Percentiles rank a stretch among this genome's conserved stretches.
Conservation (phyloP, 2,329 filamentous ascomycete species). For the Lachnellula cervina region DNA sequence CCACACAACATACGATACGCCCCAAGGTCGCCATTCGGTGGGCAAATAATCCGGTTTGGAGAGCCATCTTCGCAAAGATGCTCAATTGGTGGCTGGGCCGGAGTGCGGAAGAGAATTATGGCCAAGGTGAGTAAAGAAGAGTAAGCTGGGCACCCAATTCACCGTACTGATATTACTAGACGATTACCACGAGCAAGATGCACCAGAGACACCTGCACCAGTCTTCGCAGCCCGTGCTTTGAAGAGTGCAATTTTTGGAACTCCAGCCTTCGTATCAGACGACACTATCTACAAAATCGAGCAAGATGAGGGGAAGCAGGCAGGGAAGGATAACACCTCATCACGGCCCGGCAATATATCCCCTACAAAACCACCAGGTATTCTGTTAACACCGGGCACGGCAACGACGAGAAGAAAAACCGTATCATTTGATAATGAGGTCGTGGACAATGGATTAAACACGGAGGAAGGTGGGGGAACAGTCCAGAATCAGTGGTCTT, state of each 20-base stretch:
- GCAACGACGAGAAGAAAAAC: conserved; percentile 57
- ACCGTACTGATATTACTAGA: conserved; percentile 15
- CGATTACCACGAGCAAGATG: conserved; percentile 35
- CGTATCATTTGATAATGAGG: conserved; percentile 59
- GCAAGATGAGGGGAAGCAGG: conserved; percentile 19
- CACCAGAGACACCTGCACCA: conserved; percentile 60
- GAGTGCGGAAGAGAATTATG: conserved; percentile 20
- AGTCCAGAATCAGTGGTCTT: conserved; percentile 26
- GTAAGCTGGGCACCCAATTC: not conserved
- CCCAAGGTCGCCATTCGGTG: not conserved
- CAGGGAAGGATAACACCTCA: conserved; percentile 6
- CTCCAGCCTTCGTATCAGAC: conserved; percentile 40
- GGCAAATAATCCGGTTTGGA: not conserved
- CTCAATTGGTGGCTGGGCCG: conserved; percentile 32
- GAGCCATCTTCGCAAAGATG: conserved; percentile 19
- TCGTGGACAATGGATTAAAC: conserved; percentile 31
- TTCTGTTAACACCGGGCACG: conserved; percentile 60
- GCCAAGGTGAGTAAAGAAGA: conserved; percentile 19
- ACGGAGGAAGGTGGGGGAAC: not conserved
- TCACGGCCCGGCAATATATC: conserved; percentile 27
- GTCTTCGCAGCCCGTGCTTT: conserved; percentile 63
- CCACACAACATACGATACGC: not conserved
- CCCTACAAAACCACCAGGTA: conserved; percentile 39
- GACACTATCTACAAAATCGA: conserved; percentile 30
- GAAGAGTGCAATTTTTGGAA: conserved; percentile 60